A percentile compares a stretch with the other conserved stretches of the same genome.
These are phyloP conservation scores for Annona squamosa DNA, from an alignment of 164 flowering plant genomes.

Conservation along the genomic window DNA sequence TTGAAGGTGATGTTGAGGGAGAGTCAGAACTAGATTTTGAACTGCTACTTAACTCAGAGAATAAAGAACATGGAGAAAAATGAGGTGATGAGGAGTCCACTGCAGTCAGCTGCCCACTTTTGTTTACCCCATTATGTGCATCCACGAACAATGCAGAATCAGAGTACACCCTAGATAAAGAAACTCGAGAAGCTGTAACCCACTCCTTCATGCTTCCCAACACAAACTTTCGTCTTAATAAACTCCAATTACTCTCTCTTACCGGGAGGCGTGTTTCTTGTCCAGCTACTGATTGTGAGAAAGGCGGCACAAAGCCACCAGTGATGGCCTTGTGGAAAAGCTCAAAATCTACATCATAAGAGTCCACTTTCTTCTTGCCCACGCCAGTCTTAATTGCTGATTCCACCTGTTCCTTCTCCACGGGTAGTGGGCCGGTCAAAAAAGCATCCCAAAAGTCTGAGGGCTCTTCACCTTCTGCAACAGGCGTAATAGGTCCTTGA, in stretches of 20 bases:
- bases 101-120: conserved; percentile 20
- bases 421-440: conserved; percentile 18
- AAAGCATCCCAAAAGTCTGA: conserved; percentile 67
- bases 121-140: conserved; percentile 18
- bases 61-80: conserved; percentile 47
- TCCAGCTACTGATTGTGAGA: conserved; percentile 37
- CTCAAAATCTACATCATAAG: conserved; percentile 64
- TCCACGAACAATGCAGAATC: conserved; percentile 47
- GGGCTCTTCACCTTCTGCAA: conserved; percentile 67
- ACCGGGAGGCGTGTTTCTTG: conserved; percentile 62
- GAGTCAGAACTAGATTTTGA: conserved; percentile 46
- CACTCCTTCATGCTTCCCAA: conserved; percentile 50
- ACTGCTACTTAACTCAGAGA: conserved; percentile 32
- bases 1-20: conserved; percentile 61
- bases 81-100: conserved; percentile 24
- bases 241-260: conserved; percentile 65
- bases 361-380: conserved; percentile 40
- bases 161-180: conserved; percentile 48
- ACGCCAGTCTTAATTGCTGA: conserved; percentile 12
- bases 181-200: conserved; percentile 31
- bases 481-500: conserved; percentile 38
- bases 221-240: conserved; percentile 44
- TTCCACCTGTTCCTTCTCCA: conserved; percentile 19
- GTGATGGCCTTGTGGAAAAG: conserved; percentile 54
- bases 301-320: conserved; percentile 74